Conservation (phyloP, 2,329 filamentous ascomycete genomes). For the Xylaria arbuscula region DNA sequence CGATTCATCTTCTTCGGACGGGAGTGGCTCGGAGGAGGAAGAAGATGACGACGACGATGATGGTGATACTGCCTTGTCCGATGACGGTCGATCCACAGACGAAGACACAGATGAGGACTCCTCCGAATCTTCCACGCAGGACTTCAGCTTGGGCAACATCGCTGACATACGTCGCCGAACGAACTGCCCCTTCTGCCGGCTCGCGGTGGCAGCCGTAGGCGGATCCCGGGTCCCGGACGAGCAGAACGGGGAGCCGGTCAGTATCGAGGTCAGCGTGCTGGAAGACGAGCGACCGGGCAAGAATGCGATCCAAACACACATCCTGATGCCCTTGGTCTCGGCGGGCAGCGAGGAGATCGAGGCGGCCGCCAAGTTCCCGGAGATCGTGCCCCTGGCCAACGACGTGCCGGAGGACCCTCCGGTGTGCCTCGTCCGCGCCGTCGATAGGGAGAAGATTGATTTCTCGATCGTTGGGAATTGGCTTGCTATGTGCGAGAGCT, state of each 20-base stretch:
- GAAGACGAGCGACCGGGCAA: constrained; percentile 9
- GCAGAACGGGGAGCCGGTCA: constrained; percentile 22
- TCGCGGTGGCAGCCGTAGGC: constrained; percentile 18
- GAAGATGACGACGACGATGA: constrained; percentile 4
- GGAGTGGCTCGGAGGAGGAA: too few relatives aligned
- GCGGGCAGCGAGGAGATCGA: constrained; percentile 6
- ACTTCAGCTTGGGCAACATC: constrained; percentile 23
- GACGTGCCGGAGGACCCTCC: constrained; percentile 8
- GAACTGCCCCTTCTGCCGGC: constrained; percentile 30
- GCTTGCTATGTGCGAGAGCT: constrained; percentile 12
- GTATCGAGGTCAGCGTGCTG: constrained; percentile 11
- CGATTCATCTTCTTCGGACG: not conserved
- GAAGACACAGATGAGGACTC: constrained; percentile 8
- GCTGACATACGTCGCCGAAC: constrained; percentile 13
- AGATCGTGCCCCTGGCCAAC: constrained; percentile 20
- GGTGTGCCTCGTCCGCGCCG: constrained; percentile 1
- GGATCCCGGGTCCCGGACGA: constrained; percentile 9
- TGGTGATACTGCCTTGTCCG: constrained; percentile 17
- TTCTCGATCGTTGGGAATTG: constrained; percentile 16
- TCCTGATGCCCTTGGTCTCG: constrained; percentile 21
- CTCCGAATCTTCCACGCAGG: constrained; percentile 15
- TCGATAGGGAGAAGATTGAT: constrained; percentile 15
- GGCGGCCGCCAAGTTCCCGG: constrained; percentile 8
- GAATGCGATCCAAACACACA: too few relatives aligned
- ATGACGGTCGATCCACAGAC: not conserved